These are phyloP conservation scores for Russula brevipes DNA, from an alignment of 768 basidiomycete genomes.

Conservation along the genomic window DNA sequence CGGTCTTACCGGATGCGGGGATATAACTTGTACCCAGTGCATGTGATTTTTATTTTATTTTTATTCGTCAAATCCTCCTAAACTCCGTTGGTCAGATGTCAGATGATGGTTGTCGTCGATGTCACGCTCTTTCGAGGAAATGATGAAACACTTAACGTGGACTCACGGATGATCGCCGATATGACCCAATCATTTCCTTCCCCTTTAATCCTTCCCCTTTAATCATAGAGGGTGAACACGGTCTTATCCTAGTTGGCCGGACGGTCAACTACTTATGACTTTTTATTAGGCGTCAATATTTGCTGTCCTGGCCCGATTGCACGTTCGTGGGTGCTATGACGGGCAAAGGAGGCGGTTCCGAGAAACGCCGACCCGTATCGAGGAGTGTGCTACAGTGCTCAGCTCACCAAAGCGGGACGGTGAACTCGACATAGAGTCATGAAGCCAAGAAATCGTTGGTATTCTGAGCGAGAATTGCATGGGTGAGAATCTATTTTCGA, in stretches of 20 bases:
- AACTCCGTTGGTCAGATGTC: neutral
- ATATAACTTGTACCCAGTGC: neutral
- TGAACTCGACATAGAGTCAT: slow-evolving; percentile 45
- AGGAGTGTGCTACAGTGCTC: slow-evolving; percentile 50
- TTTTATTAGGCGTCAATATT: slow-evolving; percentile 1
- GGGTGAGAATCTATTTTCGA: slow-evolving; percentile 37
- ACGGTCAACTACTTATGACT: slow-evolving; percentile 15
- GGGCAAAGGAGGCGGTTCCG: slow-evolving; percentile 41
- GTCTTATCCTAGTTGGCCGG: neutral
- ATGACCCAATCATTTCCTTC: slow-evolving; percentile 9
- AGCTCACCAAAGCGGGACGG: slow-evolving; percentile 39
- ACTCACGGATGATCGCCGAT: neutral
- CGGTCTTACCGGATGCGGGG: too few relatives aligned
- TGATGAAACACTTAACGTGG: neutral
- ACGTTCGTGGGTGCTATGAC: slow-evolving; percentile 53
- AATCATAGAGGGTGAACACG: neutral
- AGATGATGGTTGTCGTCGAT: neutral
- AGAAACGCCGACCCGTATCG: slow-evolving; percentile 48
- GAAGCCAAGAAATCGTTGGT: slow-evolving; percentile 53
- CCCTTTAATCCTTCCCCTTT: neutral
- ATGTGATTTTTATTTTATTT: neutral
- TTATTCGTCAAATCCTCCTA: neutral
- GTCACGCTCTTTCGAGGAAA: neutral
- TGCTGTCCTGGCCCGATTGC: slow-evolving; percentile 46
- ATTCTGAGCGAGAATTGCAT: slow-evolving; percentile 66